phyloP scores from a whole-genome alignment of 345 rosid genomes.

The Lepidium sativum region DNA sequence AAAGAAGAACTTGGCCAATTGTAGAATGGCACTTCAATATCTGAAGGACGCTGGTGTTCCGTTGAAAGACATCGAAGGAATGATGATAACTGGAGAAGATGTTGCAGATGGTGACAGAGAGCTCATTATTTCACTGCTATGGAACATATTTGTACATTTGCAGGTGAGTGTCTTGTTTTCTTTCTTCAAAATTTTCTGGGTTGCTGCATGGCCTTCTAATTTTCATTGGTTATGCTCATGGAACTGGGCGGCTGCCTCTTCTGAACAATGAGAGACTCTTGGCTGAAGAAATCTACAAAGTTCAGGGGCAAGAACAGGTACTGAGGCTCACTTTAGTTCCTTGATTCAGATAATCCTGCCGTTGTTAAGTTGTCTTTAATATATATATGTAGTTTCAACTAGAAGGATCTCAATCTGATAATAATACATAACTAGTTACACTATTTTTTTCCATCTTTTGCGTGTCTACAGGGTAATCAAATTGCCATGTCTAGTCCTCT shows the following conservation, averaged over 20 bases:
- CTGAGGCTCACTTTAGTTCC: conserved; percentile 11
- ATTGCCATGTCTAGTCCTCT: conserved; percentile 27
- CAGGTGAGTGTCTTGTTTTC: conserved; percentile 47
- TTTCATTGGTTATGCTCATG: background rate
- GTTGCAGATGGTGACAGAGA: conserved; percentile 77
- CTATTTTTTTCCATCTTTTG: background rate
- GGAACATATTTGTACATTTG: conserved; percentile 82
- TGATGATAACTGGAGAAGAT: conserved; percentile 56
- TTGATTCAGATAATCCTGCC: background rate
- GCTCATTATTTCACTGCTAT: conserved; percentile 66
- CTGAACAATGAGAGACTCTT: conserved; percentile 45
- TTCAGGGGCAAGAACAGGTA: conserved; percentile 47
- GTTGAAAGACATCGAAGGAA: conserved; percentile 64
- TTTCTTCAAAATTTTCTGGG: background rate
- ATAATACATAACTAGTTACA: background rate
- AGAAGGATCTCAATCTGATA: background rate
- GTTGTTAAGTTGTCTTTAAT: background rate
- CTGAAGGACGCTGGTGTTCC: conserved; percentile 52
- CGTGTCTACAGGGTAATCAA: conserved; percentile 32
- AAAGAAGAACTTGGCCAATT: conserved; percentile 64
- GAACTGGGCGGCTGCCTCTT: conserved; percentile 63
- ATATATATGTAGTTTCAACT: background rate
- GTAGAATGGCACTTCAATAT: conserved; percentile 59
- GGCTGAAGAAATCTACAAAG: conserved; percentile 50
- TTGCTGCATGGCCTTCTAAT: background rate